phyloP scores from a whole-genome alignment of 2,329 filamentous ascomycete species.

The Aureobasidium lini region DNA sequence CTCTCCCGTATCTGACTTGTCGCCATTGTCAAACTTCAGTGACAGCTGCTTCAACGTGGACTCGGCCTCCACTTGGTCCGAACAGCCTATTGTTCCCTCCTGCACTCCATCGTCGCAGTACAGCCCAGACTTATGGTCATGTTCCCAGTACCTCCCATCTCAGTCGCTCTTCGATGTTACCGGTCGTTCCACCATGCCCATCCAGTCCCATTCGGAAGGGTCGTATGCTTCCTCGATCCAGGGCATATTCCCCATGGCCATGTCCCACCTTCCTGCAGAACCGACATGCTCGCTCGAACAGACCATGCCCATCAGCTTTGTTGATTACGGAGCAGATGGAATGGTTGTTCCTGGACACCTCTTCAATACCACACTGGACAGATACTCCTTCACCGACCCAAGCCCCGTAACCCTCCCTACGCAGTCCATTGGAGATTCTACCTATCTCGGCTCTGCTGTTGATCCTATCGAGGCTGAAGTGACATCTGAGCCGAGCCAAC shows the following conservation, averaged over 20 bases:
- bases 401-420: neutral
- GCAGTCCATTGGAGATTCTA: neutral
- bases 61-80: neutral
- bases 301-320: neutral
- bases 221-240: neutral
- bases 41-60: neutral
- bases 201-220: neutral
- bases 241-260: neutral
- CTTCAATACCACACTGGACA: slow-evolving; percentile 6
- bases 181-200: neutral
- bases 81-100: neutral
- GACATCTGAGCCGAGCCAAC: neutral
- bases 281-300: neutral
- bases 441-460: neutral
- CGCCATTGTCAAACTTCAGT: neutral
- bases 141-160: neutral
- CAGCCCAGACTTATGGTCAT: neutral
- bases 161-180: neutral
- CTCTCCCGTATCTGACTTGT: neutral
- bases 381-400: neutral
- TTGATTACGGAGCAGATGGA: neutral
- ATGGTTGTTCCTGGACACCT: slow-evolving; percentile 6
- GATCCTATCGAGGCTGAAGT: neutral
- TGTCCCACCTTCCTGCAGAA: neutral
- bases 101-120: neutral